These are phyloP conservation scores for Fraxinus pennsylvanica DNA, from an alignment of 257 asterid genomes.

Conservation along the genomic window DNA sequence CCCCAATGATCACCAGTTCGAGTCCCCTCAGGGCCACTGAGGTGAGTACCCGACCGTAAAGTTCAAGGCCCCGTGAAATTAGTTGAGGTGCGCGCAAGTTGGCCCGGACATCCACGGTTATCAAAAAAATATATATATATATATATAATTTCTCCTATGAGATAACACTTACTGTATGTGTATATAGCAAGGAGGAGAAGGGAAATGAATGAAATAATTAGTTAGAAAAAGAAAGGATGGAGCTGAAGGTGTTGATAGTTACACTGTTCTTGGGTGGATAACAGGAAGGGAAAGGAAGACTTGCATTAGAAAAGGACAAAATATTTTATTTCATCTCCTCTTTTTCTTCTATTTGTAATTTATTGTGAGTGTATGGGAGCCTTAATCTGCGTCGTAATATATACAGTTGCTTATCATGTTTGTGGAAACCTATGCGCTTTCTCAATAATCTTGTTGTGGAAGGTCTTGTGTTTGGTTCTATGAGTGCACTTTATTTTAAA, in stretches of 20 bases:
- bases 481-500: neutral
- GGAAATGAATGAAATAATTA: neutral
- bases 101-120: no score
- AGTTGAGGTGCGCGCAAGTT: no score
- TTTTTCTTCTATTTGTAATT: neutral
- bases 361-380: neutral
- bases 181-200: neutral
- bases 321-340: neutral
- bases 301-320: neutral
- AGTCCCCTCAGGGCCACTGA: no score
- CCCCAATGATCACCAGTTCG: no score
- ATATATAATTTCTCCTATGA: neutral
- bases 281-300: neutral
- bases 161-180: neutral
- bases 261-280: neutral
- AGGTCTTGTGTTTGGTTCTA: constrained; percentile 10
- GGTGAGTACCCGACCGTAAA: no score
- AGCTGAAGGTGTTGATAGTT: neutral
- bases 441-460: neutral
- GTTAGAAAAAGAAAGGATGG: neutral
- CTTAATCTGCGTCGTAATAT: neutral
- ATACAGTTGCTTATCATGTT: neutral
- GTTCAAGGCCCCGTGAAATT: no score
- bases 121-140: no score
- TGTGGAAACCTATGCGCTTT: constrained; percentile 1